These are phyloP conservation scores for Nannizziopsis barbatae DNA, from an alignment of 2,329 filamentous ascomycete species.

Conservation along the genomic window DNA sequence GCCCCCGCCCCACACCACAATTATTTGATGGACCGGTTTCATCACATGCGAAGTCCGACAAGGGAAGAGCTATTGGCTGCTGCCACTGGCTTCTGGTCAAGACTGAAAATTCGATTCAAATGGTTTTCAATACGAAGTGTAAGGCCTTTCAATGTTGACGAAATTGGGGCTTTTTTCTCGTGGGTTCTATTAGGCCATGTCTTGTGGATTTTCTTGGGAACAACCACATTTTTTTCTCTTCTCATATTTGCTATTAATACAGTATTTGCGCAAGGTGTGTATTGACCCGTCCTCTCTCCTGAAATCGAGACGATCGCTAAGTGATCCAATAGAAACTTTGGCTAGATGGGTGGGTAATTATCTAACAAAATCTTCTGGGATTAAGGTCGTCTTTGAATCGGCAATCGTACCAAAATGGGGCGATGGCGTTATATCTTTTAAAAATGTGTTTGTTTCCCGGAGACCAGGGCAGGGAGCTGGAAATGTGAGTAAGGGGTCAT, in stretches of 20 bases:
- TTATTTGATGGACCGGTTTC: constrained; percentile 48
- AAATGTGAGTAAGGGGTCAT: constrained; percentile 85
- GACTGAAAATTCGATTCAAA: constrained; percentile 84
- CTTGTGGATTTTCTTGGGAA: constrained; percentile 91
- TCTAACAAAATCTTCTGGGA: constrained; percentile 79
- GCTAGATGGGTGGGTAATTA: constrained; percentile 93
- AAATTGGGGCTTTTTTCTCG: constrained; percentile 89
- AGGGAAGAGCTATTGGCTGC: constrained; percentile 89
- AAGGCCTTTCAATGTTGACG: constrained; percentile 87
- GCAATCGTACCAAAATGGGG: constrained; percentile 95
- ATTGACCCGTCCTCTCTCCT: constrained; percentile 4
- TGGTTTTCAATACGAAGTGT: constrained; percentile 94
- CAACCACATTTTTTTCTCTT: constrained; percentile 91
- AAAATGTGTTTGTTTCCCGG: constrained; percentile 90
- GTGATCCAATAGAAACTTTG: constrained; percentile 57
- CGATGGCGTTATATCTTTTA: constrained; percentile 89
- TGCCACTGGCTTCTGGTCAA: constrained; percentile 84
- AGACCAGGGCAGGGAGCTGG: constrained; percentile 71
- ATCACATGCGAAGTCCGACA: constrained; percentile 69
- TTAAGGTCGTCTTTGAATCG: constrained; percentile 93
- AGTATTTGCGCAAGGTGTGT: constrained; percentile 77
- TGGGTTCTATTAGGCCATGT: constrained; percentile 92
- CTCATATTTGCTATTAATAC: constrained; percentile 88
- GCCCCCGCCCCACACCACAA: constrained; percentile 19
- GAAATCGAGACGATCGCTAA: background rate